These are phyloP conservation scores for Backusella tarrabulga DNA, from an alignment of 192 early-diverging fungal species.

Conservation along the genomic window DNA sequence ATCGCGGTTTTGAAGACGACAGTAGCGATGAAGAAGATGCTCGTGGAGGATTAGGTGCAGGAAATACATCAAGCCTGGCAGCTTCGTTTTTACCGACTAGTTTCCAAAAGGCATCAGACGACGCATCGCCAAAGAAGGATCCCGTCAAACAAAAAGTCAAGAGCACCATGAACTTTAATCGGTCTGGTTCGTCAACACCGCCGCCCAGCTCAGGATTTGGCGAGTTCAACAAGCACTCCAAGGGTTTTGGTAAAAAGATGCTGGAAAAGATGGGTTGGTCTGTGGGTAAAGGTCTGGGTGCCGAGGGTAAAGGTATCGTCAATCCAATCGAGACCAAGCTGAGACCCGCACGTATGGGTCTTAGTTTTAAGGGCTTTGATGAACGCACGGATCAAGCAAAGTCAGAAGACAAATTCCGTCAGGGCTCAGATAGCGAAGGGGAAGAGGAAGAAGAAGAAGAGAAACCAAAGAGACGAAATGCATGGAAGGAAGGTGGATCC, in stretches of 20 bases:
- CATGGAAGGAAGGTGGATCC: constrained; percentile 32
- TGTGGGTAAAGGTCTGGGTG: constrained; percentile 87
- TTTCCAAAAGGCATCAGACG: neutral
- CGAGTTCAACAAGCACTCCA: constrained; percentile 73
- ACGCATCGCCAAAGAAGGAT: neutral
- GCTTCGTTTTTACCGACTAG: constrained; percentile 17
- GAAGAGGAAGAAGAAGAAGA: constrained; percentile 27
- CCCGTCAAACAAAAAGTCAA: constrained; percentile 14
- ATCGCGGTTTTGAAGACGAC: constrained; percentile 39
- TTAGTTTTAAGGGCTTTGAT: constrained; percentile 81
- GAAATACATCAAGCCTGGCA: constrained; percentile 1
- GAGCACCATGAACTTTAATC: neutral
- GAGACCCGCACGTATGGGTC: constrained; percentile 77
- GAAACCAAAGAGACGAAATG: constrained; percentile 36
- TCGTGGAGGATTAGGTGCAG: constrained; percentile 14
- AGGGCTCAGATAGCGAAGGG: constrained; percentile 26
- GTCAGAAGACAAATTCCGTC: constrained; percentile 39
- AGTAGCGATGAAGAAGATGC: constrained; percentile 40
- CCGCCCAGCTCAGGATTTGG: constrained; percentile 75
- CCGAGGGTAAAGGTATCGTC: constrained; percentile 80
- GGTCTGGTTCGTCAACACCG: constrained; percentile 12
- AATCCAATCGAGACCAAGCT: constrained; percentile 89
- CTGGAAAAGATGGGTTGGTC: constrained; percentile 91
- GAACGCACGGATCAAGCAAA: constrained; percentile 69
- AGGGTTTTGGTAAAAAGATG: constrained; percentile 78